Conservation (phyloP, 2,329 filamentous ascomycete species). For the Monilinia fructigena region DNA sequence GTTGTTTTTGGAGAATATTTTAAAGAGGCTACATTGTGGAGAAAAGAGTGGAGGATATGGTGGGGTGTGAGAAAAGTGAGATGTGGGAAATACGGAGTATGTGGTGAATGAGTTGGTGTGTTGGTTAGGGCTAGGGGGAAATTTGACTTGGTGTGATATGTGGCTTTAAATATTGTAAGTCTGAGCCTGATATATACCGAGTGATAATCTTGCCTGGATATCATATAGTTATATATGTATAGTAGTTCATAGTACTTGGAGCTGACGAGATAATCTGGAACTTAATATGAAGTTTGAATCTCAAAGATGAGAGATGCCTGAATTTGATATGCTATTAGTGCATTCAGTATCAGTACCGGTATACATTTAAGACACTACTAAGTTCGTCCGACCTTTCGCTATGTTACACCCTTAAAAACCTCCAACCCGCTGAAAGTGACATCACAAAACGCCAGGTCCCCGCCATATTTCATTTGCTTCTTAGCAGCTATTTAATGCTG, state of each 20-base stretch:
- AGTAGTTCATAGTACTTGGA: background rate
- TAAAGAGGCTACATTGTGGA: background rate
- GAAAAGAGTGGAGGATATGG: background rate
- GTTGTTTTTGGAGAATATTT: too few relatives aligned
- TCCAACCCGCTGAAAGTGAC: slow-evolving; percentile 9
- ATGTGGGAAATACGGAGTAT: background rate
- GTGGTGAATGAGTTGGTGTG: background rate
- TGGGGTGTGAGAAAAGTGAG: background rate
- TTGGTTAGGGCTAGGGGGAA: background rate
- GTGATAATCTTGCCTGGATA: background rate
- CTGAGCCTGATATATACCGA: background rate
- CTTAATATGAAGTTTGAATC: background rate
- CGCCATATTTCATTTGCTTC: slow-evolving; percentile 8
- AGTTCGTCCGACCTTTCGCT: slow-evolving; percentile 16
- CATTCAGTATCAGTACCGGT: slow-evolving; percentile 19
- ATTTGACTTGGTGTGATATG: background rate
- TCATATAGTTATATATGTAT: too few relatives aligned
- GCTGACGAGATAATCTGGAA: too few relatives aligned
- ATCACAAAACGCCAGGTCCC: slow-evolving; percentile 18
- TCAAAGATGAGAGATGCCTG: background rate
- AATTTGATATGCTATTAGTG: slow-evolving; percentile 16
- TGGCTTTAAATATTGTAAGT: too few relatives aligned
- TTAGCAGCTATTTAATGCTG: slow-evolving; percentile 64
- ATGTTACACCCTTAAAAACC: slow-evolving; percentile 15
- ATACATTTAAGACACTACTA: slow-evolving; percentile 3